phyloP scores from a whole-genome alignment of 2,329 filamentous ascomycete species.

The Colletotrichum coccodes region DNA sequence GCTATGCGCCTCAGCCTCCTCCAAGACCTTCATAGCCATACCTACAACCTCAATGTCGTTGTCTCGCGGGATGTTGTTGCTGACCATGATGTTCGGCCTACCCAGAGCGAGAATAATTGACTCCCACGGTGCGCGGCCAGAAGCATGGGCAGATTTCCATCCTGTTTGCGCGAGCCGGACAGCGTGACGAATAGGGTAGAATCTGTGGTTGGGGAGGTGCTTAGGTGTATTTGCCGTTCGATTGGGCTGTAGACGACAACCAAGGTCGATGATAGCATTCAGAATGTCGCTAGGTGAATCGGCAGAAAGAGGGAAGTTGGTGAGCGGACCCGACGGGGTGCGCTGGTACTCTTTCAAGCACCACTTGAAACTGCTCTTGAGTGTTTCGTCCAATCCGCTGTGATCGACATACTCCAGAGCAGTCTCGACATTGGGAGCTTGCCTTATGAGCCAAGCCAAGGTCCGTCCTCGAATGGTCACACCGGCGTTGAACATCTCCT shows the following conservation, averaged over 20 bases:
- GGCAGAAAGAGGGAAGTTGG: not conserved
- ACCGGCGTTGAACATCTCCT: slow-evolving; percentile 62
- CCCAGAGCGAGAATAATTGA: slow-evolving; percentile 16
- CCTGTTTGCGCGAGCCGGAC: slow-evolving; percentile 5
- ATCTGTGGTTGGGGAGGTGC: not conserved
- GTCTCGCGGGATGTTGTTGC: not conserved
- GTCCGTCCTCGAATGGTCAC: slow-evolving; percentile 44
- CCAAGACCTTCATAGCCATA: slow-evolving; percentile 16
- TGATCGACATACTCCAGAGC: slow-evolving; percentile 42
- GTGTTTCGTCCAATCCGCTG: slow-evolving; percentile 4
- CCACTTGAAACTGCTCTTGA: not conserved
- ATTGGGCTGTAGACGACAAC: slow-evolving; percentile 27
- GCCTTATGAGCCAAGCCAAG: slow-evolving; percentile 25
- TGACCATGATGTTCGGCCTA: slow-evolving; percentile 26
- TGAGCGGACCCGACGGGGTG: not conserved
- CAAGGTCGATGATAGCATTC: slow-evolving; percentile 21
- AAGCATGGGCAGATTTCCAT: not conserved
- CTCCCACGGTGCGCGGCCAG: slow-evolving; percentile 23
- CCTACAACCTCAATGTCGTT: slow-evolving; percentile 5
- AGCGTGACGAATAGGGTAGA: slow-evolving; percentile 15
- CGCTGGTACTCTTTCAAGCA: not conserved
- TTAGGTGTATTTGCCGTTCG: not conserved
- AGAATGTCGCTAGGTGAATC: slow-evolving; percentile 43
- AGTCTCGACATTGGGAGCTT: slow-evolving; percentile 27
- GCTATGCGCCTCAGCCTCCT: slow-evolving; percentile 4